Conservation (phyloP, 139 green algal species). For the Chlamydomonas incerta region DNA sequence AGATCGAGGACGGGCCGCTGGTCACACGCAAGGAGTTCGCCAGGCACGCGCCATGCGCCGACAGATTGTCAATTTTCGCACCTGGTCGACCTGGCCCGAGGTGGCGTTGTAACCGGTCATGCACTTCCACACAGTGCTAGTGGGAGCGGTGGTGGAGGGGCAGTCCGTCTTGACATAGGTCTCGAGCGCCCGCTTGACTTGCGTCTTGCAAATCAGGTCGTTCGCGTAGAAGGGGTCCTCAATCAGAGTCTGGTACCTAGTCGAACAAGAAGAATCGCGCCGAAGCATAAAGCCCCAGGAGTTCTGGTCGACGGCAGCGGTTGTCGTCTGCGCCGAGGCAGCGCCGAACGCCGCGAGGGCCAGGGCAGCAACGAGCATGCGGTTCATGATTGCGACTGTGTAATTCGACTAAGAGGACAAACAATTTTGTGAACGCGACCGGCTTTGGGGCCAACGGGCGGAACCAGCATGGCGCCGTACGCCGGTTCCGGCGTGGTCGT, state of each 20-base stretch:
- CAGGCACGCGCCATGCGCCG: neutral
- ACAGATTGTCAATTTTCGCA: neutral
- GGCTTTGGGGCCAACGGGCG: too few species aligned
- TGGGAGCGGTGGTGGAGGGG: neutral
- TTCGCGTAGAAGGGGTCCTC: neutral
- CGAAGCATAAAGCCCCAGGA: conserved; percentile 19
- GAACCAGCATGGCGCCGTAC: too few species aligned
- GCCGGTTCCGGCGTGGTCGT: too few species aligned
- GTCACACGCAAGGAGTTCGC: too few species aligned
- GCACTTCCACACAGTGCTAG: conserved; percentile 9
- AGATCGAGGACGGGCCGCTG: neutral
- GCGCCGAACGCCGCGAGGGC: neutral
- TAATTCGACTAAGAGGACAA: neutral
- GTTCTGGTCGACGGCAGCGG: conserved; percentile 6
- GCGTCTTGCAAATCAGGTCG: neutral
- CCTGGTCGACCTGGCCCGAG: neutral
- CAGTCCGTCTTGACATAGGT: conserved; percentile 10
- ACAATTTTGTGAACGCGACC: too few species aligned
- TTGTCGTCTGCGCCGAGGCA: too few species aligned
- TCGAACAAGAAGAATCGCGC: neutral
- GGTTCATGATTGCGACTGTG: neutral
- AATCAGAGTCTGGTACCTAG: neutral
- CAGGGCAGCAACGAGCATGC: neutral
- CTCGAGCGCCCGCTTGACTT: neutral
- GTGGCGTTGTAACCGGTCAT: conserved; percentile 25